These are phyloP conservation scores for Lepiota venenata DNA, from an alignment of 768 basidiomycete species.

Conservation along the genomic window DNA sequence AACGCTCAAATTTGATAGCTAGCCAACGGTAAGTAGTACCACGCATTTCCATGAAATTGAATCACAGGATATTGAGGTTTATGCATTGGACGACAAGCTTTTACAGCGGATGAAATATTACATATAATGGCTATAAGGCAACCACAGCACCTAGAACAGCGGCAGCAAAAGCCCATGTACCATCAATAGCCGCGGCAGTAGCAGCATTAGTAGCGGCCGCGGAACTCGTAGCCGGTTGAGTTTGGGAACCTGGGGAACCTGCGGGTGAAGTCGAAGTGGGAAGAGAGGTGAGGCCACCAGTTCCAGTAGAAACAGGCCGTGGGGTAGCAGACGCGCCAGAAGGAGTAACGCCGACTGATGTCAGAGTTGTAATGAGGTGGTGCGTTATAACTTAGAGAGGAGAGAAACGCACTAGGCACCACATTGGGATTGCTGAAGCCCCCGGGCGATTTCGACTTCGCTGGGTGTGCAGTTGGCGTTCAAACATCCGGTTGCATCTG, in stretches of 20 bases:
- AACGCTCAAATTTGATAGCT: too few species aligned
- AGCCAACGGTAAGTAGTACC: too few species aligned
- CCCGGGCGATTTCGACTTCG: conserved; percentile 17
- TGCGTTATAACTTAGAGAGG: too few species aligned
- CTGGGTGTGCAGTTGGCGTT: conserved; percentile 14
- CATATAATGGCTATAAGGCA: background rate
- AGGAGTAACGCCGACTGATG: conserved; percentile 2
- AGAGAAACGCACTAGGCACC: conserved; percentile 13
- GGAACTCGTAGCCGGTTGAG: background rate
- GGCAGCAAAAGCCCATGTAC: conserved; percentile 3
- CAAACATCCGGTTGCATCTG: conserved; percentile 19
- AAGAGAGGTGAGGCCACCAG: conserved; percentile 1
- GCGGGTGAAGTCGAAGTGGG: conserved; percentile 7
- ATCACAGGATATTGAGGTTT: too few species aligned
- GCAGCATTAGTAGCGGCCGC: conserved; percentile 8
- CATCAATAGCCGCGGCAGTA: conserved; percentile 1
- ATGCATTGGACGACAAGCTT: too few species aligned
- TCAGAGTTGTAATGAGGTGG: background rate
- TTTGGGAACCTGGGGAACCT: background rate
- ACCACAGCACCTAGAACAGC: background rate
- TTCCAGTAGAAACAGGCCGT: conserved; percentile 10
- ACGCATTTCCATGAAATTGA: too few species aligned
- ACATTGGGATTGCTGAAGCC: conserved; percentile 19
- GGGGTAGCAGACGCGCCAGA: conserved; percentile 13
- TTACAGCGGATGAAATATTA: too few species aligned